These are phyloP conservation scores for Flaveria linearis DNA, from an alignment of 129 eudicot genomes.

Conservation along the genomic window DNA sequence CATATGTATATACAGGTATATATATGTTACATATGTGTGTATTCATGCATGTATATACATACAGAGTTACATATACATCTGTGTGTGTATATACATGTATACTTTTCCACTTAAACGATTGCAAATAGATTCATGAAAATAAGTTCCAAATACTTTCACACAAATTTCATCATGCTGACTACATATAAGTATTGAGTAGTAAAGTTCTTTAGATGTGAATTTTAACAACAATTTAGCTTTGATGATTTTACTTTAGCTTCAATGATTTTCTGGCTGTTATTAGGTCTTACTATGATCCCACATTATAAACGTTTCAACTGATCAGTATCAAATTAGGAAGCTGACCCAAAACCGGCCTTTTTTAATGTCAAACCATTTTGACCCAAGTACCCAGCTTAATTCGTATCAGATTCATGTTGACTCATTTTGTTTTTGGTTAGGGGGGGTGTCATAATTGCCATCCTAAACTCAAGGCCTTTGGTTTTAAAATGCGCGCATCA, in stretches of 20 bases:
- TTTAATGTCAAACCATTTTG: background rate
- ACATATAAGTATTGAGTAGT: background rate
- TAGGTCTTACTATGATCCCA: background rate
- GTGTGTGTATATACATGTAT: background rate
- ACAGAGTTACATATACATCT: background rate
- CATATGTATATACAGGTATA: background rate
- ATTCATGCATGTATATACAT: background rate
- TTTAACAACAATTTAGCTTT: background rate
- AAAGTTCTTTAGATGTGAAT: constrained; percentile 1
- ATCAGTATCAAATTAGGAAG: background rate
- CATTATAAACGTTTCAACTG: background rate
- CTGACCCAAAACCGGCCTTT: background rate
- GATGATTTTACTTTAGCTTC: background rate
- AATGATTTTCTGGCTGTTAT: background rate
- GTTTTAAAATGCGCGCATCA: too few relatives aligned
- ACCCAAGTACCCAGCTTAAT: background rate
- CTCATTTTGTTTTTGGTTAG: background rate
- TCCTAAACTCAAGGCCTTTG: background rate
- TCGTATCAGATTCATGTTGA: background rate
- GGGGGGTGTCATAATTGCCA: background rate
- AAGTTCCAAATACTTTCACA: background rate
- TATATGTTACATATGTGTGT: background rate
- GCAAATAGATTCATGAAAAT: background rate
- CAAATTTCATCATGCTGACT: constrained; percentile 6
- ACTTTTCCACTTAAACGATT: background rate